phyloP scores from a whole-genome alignment of 2,329 filamentous ascomycete genomes.

The Penicillium expansum region DNA sequence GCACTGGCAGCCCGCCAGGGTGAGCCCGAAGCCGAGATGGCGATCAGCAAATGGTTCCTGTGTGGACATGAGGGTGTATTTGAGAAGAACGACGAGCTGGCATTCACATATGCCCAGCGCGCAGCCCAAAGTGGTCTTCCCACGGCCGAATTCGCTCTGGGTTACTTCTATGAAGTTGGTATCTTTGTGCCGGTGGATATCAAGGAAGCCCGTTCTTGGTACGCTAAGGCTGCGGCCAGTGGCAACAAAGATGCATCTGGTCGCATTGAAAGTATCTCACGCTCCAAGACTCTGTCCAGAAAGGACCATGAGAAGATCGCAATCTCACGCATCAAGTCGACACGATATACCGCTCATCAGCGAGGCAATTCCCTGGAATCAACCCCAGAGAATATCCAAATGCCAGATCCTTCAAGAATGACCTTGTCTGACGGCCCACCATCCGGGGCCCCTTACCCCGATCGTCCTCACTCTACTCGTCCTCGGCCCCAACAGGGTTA shows the following conservation, averaged over 20 bases:
- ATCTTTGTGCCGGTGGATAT: constrained; percentile 85
- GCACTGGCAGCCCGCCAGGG: constrained; percentile 88
- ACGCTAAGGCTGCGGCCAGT: constrained; percentile 80
- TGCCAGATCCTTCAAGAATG: constrained; percentile 50
- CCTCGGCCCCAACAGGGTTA: constrained; percentile 36
- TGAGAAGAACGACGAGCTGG: constrained; percentile 90
- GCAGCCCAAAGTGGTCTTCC: constrained; percentile 78
- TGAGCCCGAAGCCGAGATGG: constrained; percentile 88
- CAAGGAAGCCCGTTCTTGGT: constrained; percentile 81
- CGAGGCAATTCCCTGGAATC: constrained; percentile 41
- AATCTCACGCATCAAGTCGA: constrained; percentile 78
- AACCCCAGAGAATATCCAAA: constrained; percentile 44
- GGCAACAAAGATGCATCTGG: constrained; percentile 85
- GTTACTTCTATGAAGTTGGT: constrained; percentile 96
- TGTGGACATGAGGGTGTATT: constrained; percentile 92
- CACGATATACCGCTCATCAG: constrained; percentile 64
- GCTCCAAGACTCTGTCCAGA: constrained; percentile 80
- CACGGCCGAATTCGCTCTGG: constrained; percentile 93
- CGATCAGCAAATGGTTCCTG: constrained; percentile 97
- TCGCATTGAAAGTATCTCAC: constrained; percentile 78
- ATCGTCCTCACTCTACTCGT: constrained; percentile 35
- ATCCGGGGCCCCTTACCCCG: constrained; percentile 46
- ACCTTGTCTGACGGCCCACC: constrained; percentile 35
- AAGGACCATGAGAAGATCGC: constrained; percentile 91
- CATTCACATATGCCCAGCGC: constrained; percentile 84